Evolutionary conservation across 2,329 filamentous ascomycete species (phyloP), one percentile per base, ranked within the genome.

Genomic region (Cordyceps militaris): DNA sequence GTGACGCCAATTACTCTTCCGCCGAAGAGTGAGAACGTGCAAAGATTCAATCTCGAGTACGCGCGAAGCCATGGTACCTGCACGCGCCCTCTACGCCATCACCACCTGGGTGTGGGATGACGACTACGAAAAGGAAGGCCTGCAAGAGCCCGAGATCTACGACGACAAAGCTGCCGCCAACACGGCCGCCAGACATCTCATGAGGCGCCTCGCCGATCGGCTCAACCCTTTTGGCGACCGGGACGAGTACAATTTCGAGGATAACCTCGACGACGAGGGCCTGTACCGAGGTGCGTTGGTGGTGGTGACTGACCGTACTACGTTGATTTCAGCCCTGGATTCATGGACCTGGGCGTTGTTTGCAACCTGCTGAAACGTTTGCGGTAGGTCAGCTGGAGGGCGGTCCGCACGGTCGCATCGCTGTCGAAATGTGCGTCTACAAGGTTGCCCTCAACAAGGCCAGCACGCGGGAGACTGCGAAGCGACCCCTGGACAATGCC

Each of bases 121-220:
- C 8, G n/a, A 52, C 24, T 3, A 42, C 3, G 5, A 21, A 10
- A 42, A 30, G 11, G 56, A 58, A 26, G 57, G 49, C n/a, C 28
- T 55, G 7, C 40, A 52, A 14, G 49, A 59, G 49, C 57, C 57
- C 10, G 49, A 59, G n/a, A 34, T 59, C 42, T 59, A 59, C 43
- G 42, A 50, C 16, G 40, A 23, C 24, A 54, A 32, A 9, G 32
- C 28, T 21, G 40, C 21, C 14, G 57, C 57, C 23, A 59, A 59
- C 43, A 30, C 16, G 38, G 57, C 49, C 14, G 57, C 40, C 13
- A 36, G 43, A 36, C 30, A 55, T 21, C 44, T 59, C 16, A 48
- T 59, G 42, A 30, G 21, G 14, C 50, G 49, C 42, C 14, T 47
- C 26, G 57, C 50, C 16, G 43, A 59, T 4, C 50, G 30, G 3